Evolutionary conservation across 192 early-diverging fungal species (phyloP).

Genomic region (Coemansia erecta): DNA sequence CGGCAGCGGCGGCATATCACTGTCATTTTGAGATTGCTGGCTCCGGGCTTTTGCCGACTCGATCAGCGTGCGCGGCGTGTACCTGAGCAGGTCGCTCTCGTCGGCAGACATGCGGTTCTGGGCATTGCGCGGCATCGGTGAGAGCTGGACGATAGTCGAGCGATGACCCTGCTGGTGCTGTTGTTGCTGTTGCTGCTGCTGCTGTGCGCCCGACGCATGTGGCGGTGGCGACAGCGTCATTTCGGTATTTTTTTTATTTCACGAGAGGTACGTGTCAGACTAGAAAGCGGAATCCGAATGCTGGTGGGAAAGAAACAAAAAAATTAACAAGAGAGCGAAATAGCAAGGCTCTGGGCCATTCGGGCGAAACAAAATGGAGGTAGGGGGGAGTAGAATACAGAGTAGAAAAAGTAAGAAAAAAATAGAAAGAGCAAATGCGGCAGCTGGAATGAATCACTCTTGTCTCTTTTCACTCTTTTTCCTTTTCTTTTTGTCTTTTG

Average conservation of each 20-base stretch:
- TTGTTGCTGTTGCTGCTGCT: constrained; percentile 1
- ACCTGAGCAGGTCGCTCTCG: constrained; percentile 6
- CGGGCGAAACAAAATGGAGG: not conserved
- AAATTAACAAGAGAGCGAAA: too few relatives aligned
- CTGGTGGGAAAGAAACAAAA: not conserved
- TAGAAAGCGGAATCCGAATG: not conserved
- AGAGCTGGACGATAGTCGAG: constrained; percentile 40
- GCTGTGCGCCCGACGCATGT: not conserved
- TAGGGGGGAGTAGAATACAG: not conserved
- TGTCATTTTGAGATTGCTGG: too few relatives aligned
- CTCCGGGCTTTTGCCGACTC: constrained; percentile 34
- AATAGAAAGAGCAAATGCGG: not conserved
- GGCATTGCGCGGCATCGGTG: constrained; percentile 11
- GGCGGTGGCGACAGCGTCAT: constrained; percentile 1
- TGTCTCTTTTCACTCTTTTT: not conserved
- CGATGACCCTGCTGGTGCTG: constrained; percentile 7
- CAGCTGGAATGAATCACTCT: not conserved
- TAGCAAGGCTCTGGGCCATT: not conserved
- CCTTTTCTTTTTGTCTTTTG: not conserved
- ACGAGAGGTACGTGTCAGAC: too few relatives aligned
- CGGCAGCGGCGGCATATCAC: not conserved
- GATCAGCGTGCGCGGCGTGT: constrained; percentile 42
- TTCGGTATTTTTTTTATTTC: not conserved
- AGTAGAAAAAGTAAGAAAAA: not conserved
- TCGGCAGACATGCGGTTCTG: not conserved